These are phyloP conservation scores for Cupressus sempervirens DNA, from an alignment of 75 land plant species.

Conservation along the genomic window DNA sequence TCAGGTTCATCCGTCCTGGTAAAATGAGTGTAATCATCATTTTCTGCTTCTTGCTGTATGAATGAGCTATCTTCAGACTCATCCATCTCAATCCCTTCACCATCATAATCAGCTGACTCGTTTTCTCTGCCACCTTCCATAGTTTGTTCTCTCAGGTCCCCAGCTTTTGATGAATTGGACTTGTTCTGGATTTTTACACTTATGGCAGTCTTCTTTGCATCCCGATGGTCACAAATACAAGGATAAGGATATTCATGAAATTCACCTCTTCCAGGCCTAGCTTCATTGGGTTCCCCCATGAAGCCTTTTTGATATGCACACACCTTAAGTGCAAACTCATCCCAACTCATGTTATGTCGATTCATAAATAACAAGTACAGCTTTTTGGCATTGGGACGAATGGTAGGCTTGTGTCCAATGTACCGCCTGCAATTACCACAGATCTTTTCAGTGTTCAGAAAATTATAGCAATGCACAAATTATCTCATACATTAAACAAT, in stretches of 20 bases:
- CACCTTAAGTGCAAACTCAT: slow-evolving; percentile 56
- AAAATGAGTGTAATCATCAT: slow-evolving; percentile 19
- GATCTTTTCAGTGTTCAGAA: background rate
- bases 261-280: slow-evolving; percentile 81
- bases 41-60: background rate
- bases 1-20: slow-evolving; percentile 37
- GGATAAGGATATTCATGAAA: slow-evolving; percentile 82
- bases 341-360: slow-evolving; percentile 69
- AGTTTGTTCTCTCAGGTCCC: background rate
- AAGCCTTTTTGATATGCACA: slow-evolving; percentile 69
- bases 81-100: slow-evolving; percentile 4
- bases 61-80: slow-evolving; percentile 7
- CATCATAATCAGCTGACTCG: slow-evolving; percentile 4
- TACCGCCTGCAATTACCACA: slow-evolving; percentile 58
- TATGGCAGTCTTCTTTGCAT: slow-evolving; percentile 20
- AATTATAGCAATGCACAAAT: background rate
- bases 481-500: background rate
- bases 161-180: slow-evolving; percentile 9
- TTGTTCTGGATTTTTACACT: slow-evolving; percentile 14
- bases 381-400: slow-evolving; percentile 86
- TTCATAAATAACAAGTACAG: slow-evolving; percentile 55
- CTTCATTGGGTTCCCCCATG: slow-evolving; percentile 92
- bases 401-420: slow-evolving; percentile 87
- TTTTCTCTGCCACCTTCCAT: background rate
- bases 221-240: slow-evolving; percentile 71